Evolutionary conservation across 352 stramenopile genomes (phyloP), one percentile per base, ranked within the genome.

Genomic region (Lagenidium sp.): DNA sequence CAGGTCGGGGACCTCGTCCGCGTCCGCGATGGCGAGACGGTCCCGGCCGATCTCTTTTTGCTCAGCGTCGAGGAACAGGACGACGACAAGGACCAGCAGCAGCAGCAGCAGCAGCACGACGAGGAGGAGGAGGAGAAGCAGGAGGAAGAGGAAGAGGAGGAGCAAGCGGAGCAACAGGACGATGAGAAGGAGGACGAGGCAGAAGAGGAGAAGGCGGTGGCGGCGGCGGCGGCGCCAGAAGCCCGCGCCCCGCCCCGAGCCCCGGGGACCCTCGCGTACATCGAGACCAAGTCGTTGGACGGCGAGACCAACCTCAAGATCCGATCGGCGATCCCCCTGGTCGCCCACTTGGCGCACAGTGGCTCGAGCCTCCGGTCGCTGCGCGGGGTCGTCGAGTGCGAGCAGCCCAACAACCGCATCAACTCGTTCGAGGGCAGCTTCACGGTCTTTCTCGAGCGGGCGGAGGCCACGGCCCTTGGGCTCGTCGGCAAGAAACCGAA

Each of bases 281-380:
- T 92, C 34, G 78, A 92, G 44, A 92, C 80, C 23, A 92, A 92
- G 49, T 88, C 77, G 10, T 48, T 92, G 22, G 80, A 92, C 42
- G 80, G 80, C 11, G 80, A 92, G 53, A 92, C 80, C 11, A 89
- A 92, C 24, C 52, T 92, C 5, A 92, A 92, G 48, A 84, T 92
- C 37, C 80, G 78, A 7, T 82, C 73, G 2, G 74, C 68, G 13
- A 85, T 88, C 18, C 68, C 71, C 12, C 39, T 83, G 6, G 42
- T 87, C 19, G 57, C 68, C 21, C 36, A 47, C 0, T 40, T 80
- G 2, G 75, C 57, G 4, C 6, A 15, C 22, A 37, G 48, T 6
- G 36, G 28, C 21, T 46, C 28, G 4, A 44, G 55, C 11, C 55
- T 89, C 22, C 65, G 71, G 15, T 35, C 47, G 24, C 37, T 94